These are phyloP conservation scores for Fusarium transvaalense DNA, from an alignment of 2,329 filamentous ascomycete genomes.

Conservation along the genomic window DNA sequence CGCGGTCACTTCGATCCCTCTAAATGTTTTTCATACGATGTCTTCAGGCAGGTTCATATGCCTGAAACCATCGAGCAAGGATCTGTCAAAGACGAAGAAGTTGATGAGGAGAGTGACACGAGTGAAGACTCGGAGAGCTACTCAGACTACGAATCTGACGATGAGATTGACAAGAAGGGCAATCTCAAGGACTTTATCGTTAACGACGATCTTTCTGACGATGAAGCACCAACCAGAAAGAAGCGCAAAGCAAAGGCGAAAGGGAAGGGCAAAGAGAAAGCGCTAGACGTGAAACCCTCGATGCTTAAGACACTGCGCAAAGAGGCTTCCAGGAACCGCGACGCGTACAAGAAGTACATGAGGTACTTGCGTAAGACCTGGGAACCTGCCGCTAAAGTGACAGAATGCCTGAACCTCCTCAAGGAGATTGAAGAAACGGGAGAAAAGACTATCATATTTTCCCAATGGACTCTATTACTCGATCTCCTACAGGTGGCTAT, in stretches of 20 bases:
- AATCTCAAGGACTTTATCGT: constrained; percentile 69
- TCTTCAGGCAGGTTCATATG: constrained; percentile 80
- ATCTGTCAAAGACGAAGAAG: constrained; percentile 52
- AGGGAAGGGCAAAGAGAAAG: constrained; percentile 58
- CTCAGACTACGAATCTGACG: constrained; percentile 50
- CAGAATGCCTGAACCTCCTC: constrained; percentile 80
- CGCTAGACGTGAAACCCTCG: constrained; percentile 60
- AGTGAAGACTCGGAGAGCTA: constrained; percentile 47
- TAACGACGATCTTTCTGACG: constrained; percentile 50
- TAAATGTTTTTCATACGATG: constrained; percentile 78
- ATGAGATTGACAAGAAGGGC: constrained; percentile 54
- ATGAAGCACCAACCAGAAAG: constrained; percentile 31
- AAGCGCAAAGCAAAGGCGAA: constrained; percentile 46
- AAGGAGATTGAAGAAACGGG: constrained; percentile 71
- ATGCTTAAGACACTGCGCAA: constrained; percentile 76
- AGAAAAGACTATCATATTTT: constrained; percentile 81
- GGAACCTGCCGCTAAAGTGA: constrained; percentile 84
- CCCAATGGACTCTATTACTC: constrained; percentile 82
- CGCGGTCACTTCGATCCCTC: constrained; percentile 74
- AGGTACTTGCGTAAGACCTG: constrained; percentile 75
- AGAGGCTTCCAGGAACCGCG: constrained; percentile 72
- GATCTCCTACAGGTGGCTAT: constrained; percentile 79
- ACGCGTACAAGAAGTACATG: constrained; percentile 77
- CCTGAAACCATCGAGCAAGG: constrained; percentile 62
- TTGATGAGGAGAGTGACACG: constrained; percentile 51